phyloP scores from a whole-genome alignment of 2,329 filamentous ascomycete species.

The Gaeumannomyces sp. region DNA sequence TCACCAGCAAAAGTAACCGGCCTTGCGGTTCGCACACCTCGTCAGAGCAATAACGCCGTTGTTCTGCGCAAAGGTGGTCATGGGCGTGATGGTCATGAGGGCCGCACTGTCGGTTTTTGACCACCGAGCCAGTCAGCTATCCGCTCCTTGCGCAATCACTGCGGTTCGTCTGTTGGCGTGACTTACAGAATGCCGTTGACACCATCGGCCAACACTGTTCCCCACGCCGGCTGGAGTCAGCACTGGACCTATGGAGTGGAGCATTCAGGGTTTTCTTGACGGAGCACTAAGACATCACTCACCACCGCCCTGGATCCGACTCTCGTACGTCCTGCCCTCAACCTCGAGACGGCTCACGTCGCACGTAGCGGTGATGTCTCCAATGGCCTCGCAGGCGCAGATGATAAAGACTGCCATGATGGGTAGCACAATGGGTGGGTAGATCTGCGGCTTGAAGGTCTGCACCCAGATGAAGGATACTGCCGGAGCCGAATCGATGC shows the following conservation, averaged over 20 bases:
- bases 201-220: slow-evolving; percentile 63
- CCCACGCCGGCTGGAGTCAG: not conserved
- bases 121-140: not conserved
- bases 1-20: slow-evolving; percentile 67
- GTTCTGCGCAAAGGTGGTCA: slow-evolving; percentile 78
- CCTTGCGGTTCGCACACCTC: slow-evolving; percentile 72
- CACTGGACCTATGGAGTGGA: not conserved
- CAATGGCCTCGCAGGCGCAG: slow-evolving; percentile 72
- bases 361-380: slow-evolving; percentile 74
- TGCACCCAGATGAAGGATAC: slow-evolving; percentile 74
- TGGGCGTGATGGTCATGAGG: slow-evolving; percentile 72
- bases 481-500: slow-evolving; percentile 64
- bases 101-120: slow-evolving; percentile 39
- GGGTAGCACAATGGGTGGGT: slow-evolving; percentile 68
- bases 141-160: not conserved
- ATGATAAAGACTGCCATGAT: slow-evolving; percentile 66
- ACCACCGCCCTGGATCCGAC: slow-evolving; percentile 65
- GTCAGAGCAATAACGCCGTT: slow-evolving; percentile 81
- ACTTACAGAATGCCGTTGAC: slow-evolving; percentile 59
- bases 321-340: slow-evolving; percentile 65
- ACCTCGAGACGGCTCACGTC: slow-evolving; percentile 74
- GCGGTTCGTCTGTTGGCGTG: not conserved
- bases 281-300: not conserved
- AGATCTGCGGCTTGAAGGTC: slow-evolving; percentile 66
- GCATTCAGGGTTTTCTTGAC: not conserved